A percentile compares a stretch with the other conserved stretches of the same genome.
These are phyloP conservation scores for Jaminaea rosea DNA, from an alignment of 1,284 basidiomycete genomes.

Conservation along the genomic window DNA sequence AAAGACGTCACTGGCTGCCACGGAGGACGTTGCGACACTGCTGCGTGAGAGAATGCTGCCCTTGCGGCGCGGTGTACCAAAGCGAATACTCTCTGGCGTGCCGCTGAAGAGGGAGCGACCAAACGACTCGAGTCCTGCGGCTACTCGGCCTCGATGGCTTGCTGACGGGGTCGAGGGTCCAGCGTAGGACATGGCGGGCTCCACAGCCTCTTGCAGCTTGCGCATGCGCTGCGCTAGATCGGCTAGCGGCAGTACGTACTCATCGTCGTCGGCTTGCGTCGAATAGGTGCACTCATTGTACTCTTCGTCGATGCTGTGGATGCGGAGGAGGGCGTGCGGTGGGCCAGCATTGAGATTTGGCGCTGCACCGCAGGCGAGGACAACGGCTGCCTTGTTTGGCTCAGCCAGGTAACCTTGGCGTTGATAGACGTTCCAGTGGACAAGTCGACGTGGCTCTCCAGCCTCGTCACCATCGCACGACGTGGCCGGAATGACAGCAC, in stretches of 20 bases:
- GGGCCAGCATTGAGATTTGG: no score
- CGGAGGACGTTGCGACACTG: conserved; percentile 1
- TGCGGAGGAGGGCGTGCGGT: conserved; percentile 24
- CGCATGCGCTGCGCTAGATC: conserved; percentile 17
- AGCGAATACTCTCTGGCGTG: conserved; percentile 13
- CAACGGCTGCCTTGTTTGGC: conserved; percentile 14
- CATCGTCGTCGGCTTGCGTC: conserved; percentile 10
- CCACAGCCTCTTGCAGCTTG: conserved; percentile 9
- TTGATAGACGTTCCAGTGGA: conserved; percentile 34
- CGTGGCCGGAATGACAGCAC: conserved; percentile 16
- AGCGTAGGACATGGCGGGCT: background rate
- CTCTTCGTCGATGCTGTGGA: conserved; percentile 22
- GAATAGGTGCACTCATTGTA: conserved; percentile 16
- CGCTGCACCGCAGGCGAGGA: no score
- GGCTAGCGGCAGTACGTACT: conserved; percentile 9
- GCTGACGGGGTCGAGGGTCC: conserved; percentile 17
- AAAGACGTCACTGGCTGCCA: background rate
- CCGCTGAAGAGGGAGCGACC: conserved; percentile 27
- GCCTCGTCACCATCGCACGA: conserved; percentile 2
- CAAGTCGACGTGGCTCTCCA: conserved; percentile 17
- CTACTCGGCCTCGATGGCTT: conserved; percentile 25
- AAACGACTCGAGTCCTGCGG: conserved; percentile 28
- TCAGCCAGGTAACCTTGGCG: conserved; percentile 15
- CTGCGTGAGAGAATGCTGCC: conserved; percentile 13
- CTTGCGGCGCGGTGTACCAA: conserved; percentile 22